Percentiles rank a stretch among this genome's conserved stretches.
phyloP scores from a whole-genome alignment of 1,284 basidiomycete genomes.

The Ustilago tritici region DNA sequence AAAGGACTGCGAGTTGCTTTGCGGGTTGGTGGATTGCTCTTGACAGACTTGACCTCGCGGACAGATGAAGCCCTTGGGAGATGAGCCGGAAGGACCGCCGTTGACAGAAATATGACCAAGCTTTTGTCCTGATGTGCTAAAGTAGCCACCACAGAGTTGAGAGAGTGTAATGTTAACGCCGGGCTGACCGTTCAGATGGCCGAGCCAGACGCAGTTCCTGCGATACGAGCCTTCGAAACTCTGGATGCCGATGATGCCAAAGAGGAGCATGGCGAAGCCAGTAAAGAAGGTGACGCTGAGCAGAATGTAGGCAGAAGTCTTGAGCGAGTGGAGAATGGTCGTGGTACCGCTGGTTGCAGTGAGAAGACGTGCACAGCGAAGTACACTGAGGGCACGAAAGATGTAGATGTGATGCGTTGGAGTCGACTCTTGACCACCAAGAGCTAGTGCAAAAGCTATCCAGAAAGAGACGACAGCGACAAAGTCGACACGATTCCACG shows the following conservation, averaged over 20 bases:
- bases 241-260: slow-evolving; percentile 74
- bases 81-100: slow-evolving; percentile 27
- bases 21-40: slow-evolving; percentile 75
- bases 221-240: slow-evolving; percentile 67
- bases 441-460: slow-evolving; percentile 79
- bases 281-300: slow-evolving; percentile 91
- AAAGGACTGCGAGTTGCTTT: slow-evolving; percentile 81
- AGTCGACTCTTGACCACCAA: slow-evolving; percentile 76
- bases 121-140: slow-evolving; percentile 26
- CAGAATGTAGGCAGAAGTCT: slow-evolving; percentile 87
- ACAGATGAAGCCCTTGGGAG: slow-evolving; percentile 68
- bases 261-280: slow-evolving; percentile 87
- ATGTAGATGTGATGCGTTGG: slow-evolving; percentile 81
- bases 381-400: slow-evolving; percentile 89
- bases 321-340: slow-evolving; percentile 94
- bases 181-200: slow-evolving; percentile 53
- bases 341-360: slow-evolving; percentile 90
- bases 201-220: slow-evolving; percentile 66
- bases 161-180: slow-evolving; percentile 57
- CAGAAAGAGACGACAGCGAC: slow-evolving; percentile 85
- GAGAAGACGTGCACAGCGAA: slow-evolving; percentile 84
- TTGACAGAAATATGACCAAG: slow-evolving; percentile 35
- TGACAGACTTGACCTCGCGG: slow-evolving; percentile 68
- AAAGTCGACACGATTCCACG: slow-evolving; percentile 92
- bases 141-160: slow-evolving; percentile 65